Evolutionary conservation across 2,329 filamentous ascomycete species (phyloP).

Genomic region (Bipolaris gigantea): DNA sequence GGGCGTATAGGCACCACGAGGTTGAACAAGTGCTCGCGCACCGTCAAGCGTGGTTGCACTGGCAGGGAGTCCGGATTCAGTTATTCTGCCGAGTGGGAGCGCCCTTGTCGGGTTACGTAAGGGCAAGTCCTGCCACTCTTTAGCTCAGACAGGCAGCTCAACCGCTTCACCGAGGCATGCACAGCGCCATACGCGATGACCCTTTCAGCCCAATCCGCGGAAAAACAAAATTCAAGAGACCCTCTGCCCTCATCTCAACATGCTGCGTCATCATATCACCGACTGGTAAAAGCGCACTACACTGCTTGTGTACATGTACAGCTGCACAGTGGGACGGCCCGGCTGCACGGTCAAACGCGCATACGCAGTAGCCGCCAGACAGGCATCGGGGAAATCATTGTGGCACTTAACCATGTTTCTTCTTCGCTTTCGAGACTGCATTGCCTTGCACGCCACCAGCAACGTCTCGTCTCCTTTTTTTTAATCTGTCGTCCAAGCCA

Average conservation of each 20-base stretch:
- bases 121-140: conserved; percentile 1
- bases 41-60: conserved; percentile 8
- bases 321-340: conserved; percentile 16
- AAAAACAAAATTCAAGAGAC: background rate
- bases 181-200: background rate
- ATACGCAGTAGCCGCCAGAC: conserved; percentile 8
- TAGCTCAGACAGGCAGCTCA: conserved; percentile 17
- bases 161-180: conserved; percentile 2
- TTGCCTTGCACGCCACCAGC: conserved; percentile 28
- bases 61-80: conserved; percentile 15
- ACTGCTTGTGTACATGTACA: background rate
- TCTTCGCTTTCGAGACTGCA: conserved; percentile 22
- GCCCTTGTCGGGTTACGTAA: conserved; percentile 17
- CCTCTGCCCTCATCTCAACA: conserved; percentile 6
- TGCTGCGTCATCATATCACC: conserved; percentile 8
- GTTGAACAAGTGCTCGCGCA: conserved; percentile 14
- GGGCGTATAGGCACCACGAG: conserved; percentile 21
- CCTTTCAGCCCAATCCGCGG: background rate
- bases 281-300: background rate
- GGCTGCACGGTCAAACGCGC: conserved; percentile 6
- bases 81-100: conserved; percentile 20
- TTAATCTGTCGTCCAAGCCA: conserved; percentile 30
- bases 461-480: conserved; percentile 37
- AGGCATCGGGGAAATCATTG: conserved; percentile 1
- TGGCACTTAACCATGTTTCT: conserved; percentile 22